A percentile compares a stretch with the other conserved stretches of the same genome.
Evolutionary conservation across 805 yeast genomes (phyloP).

Genomic region (Komagataella populi): DNA sequence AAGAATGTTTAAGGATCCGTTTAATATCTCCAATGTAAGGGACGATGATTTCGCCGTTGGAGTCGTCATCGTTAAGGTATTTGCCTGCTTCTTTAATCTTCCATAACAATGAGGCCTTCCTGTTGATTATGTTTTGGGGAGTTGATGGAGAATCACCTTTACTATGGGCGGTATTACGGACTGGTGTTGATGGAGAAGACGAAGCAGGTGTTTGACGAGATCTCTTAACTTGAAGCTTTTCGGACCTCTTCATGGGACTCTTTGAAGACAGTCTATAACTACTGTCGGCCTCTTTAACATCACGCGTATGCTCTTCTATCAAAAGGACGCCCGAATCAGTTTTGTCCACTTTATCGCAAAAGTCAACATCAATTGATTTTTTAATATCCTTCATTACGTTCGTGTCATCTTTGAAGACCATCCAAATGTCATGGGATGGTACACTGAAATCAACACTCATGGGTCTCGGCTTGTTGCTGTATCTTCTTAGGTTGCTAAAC

Average conservation of each 20-base stretch:
- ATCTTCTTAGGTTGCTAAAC: background rate
- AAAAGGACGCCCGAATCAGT: background rate
- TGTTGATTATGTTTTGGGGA: background rate
- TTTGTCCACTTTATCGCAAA: background rate
- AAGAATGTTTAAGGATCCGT: background rate
- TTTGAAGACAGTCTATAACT: background rate
- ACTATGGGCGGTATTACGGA: background rate
- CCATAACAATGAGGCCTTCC: background rate
- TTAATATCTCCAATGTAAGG: background rate
- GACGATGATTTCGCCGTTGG: background rate
- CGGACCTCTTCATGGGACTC: background rate
- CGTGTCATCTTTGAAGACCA: constrained; percentile 86
- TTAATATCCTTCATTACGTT: constrained; percentile 61
- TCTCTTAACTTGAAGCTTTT: background rate
- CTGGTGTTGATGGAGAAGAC: background rate
- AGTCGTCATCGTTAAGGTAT: background rate
- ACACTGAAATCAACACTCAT: background rate
- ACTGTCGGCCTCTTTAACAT: background rate
- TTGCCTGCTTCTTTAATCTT: background rate
- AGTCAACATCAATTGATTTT: background rate
- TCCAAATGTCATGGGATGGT: constrained; percentile 1
- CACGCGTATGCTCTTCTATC: background rate
- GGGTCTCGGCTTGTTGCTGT: background rate
- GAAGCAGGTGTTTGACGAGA: background rate
- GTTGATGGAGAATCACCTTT: background rate